phyloP scores from a whole-genome alignment of 1,284 basidiomycete species.

The Ganoderma resinaceum region DNA sequence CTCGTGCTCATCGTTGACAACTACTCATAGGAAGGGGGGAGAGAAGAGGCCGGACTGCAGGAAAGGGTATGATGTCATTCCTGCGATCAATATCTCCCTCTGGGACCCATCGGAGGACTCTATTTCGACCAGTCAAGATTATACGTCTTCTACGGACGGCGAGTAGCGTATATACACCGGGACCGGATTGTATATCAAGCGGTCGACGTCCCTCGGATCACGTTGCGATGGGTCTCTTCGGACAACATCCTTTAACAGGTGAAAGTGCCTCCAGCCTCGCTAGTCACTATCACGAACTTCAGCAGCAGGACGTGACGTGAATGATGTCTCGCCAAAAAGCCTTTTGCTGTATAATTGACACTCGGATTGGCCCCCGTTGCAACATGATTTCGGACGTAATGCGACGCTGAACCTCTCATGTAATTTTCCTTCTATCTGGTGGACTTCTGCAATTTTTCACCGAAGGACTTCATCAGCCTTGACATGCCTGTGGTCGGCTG shows the following conservation, averaged over 20 bases:
- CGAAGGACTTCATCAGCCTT: neutral
- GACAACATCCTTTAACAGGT: too few relatives aligned
- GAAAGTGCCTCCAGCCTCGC: too few relatives aligned
- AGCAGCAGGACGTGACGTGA: neutral
- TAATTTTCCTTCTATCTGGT: neutral
- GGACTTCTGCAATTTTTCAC: neutral
- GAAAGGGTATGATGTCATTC: neutral
- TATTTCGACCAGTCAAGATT: too few relatives aligned
- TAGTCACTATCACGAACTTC: neutral
- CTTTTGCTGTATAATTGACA: neutral
- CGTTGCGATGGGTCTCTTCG: too few relatives aligned
- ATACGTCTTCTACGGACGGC: neutral
- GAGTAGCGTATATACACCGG: neutral
- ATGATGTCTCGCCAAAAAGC: neutral
- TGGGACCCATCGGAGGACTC: neutral
- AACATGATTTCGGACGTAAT: neutral
- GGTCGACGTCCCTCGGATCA: neutral
- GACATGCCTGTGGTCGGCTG: neutral
- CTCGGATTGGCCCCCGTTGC: neutral
- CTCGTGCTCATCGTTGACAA: neutral
- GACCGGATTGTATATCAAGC: neutral
- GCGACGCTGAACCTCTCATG: neutral
- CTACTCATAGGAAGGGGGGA: too few relatives aligned
- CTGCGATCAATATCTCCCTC: neutral
- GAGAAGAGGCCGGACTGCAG: neutral